Base-by-base conservation (phyloP, 2,329 filamentous ascomycete genomes). In the Tolypocladium guangdongense region DNA sequence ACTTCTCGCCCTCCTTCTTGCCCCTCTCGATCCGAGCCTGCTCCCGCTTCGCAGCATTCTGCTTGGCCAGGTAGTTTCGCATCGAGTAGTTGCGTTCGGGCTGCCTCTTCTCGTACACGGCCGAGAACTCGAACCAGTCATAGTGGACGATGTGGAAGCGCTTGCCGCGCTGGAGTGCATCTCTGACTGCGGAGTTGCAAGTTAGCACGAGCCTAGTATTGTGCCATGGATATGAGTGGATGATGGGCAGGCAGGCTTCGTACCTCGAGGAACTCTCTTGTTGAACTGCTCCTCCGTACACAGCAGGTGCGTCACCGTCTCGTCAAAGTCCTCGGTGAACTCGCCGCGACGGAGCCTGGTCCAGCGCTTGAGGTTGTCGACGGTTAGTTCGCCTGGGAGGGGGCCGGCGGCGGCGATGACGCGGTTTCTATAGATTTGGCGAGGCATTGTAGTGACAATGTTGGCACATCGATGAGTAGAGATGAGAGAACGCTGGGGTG, bases 261-360 rank as follows among this genome's bases (percentile, higher is more conserved):
- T 63, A 73, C 74, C 66, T 55, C 66, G 65, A 1, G 73, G 62
- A 7, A 64, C 62, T 33, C 57, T 67, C 22, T 73, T 67, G 56
- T 78, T 76, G 66, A 82, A 90, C 18, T 84, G 78, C 36, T 82
- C 75, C 50, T 78, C 72, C 0, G 81, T 82, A 52, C 82, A 80
- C 24, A 96, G 75, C 0, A 96, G 71, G 67, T 95, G 90, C 0
- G 90, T 95, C 11, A 86, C 80, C 0, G 71, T 61, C 0, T 73
- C 64, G 30, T 73, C 74, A 20, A 89, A 68, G 0, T 74, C 69
- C 1, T 71, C 64, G 0, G 71, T 68, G 63, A 83, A 86, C 1
- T 54, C 66, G 1, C 87, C 90, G 7, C 81, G 82, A 54, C 86
- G 81, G 4, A 73, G 63, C 4, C 72, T 71, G 11, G 88, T 76